Percentiles rank a stretch among this genome's conserved stretches.
These are phyloP conservation scores for Botrytis aclada DNA, from an alignment of 2,329 filamentous ascomycete genomes.

Conservation along the genomic window DNA sequence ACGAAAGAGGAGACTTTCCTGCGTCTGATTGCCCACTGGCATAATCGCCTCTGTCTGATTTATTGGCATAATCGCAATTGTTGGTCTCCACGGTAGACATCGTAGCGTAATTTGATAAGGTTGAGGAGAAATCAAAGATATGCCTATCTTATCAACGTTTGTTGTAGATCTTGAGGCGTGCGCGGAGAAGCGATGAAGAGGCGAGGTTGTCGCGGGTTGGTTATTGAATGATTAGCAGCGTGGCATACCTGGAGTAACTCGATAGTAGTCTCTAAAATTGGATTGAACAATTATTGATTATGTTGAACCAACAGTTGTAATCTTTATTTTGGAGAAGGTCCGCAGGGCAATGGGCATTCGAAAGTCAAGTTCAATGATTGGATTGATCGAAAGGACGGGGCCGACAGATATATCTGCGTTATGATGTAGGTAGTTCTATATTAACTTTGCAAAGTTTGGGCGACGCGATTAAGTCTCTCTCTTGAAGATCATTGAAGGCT, in stretches of 20 bases:
- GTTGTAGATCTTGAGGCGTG: background rate
- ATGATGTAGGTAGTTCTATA: background rate
- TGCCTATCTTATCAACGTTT: conserved; percentile 2
- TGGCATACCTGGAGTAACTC: background rate
- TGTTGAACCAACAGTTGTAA: background rate
- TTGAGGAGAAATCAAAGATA: background rate
- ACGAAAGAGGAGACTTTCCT: conserved; percentile 37
- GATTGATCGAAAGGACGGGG: background rate
- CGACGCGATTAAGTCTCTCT: background rate
- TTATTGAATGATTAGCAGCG: background rate
- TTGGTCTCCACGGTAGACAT: conserved; percentile 34
- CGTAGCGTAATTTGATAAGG: background rate
- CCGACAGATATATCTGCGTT: background rate
- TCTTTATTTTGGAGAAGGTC: background rate
- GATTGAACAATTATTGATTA: background rate
- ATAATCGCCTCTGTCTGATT: conserved; percentile 34
- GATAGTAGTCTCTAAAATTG: background rate
- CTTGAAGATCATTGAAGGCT: background rate
- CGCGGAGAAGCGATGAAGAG: conserved; percentile 4
- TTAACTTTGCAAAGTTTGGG: background rate
- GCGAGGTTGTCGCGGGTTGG: background rate
- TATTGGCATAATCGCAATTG: conserved; percentile 33
- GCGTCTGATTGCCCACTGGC: conserved; percentile 36
- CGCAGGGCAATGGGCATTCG: background rate
- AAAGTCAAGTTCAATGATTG: background rate